Evolutionary conservation across 805 yeast genomes (phyloP).

Genomic region (Brettanomyces nanus): DNA sequence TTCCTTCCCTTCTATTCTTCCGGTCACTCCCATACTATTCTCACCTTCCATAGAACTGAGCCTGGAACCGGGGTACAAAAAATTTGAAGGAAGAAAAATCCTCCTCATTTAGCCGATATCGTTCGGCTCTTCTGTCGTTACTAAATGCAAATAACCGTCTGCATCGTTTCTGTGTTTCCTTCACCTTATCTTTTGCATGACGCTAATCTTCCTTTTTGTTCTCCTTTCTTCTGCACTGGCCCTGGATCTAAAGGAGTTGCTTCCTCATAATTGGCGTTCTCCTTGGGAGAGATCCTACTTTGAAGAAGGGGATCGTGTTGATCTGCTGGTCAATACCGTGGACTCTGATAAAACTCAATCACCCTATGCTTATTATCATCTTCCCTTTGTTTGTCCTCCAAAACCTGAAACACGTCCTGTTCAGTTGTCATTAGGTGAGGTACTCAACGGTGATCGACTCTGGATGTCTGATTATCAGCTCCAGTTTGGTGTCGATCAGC

Average conservation of each 20-base stretch:
- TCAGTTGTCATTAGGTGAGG: conserved; percentile 66
- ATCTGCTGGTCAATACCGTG: conserved; percentile 65
- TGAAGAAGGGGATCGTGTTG: conserved; percentile 50
- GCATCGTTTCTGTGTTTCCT: no score
- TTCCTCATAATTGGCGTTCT: conserved; percentile 9
- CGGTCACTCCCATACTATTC: no score
- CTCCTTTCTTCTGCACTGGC: neutral
- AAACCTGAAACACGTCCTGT: conserved; percentile 44
- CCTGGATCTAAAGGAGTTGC: neutral
- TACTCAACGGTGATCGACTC: conserved; percentile 72
- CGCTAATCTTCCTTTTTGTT: neutral
- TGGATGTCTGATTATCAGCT: conserved; percentile 69
- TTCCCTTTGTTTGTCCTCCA: conserved; percentile 77
- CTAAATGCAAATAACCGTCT: neutral
- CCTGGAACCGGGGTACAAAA: no score
- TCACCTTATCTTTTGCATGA: no score
- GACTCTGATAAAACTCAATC: conserved; percentile 71
- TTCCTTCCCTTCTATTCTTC: no score
- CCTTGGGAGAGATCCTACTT: conserved; percentile 33
- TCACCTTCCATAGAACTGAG: no score
- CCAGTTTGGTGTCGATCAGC: conserved; percentile 52
- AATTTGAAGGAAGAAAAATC: no score
- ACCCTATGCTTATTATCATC: conserved; percentile 68
- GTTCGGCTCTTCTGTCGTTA: neutral
- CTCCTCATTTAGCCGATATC: neutral